Conservation (phyloP, 2,329 filamentous ascomycete species). For the Dryadomyces quercivorus region DNA sequence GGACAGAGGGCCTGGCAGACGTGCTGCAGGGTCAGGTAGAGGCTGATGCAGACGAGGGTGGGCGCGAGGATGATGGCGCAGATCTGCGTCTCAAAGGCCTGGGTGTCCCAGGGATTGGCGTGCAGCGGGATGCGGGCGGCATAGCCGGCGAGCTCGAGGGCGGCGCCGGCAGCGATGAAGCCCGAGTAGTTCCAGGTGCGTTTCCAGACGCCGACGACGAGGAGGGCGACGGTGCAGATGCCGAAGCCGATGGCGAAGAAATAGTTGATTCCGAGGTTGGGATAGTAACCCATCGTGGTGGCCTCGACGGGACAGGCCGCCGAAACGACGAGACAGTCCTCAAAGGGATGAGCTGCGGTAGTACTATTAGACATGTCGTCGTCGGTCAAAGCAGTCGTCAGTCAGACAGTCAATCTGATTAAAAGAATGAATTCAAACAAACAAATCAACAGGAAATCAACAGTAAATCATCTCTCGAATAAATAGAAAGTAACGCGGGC, state of each 20-base stretch:
- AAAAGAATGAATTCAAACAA: too few species aligned
- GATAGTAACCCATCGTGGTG: conserved; percentile 44
- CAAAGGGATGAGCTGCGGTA: conserved; percentile 12
- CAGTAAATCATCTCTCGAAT: too few species aligned
- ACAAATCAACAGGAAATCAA: too few species aligned
- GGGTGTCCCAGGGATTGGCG: conserved; percentile 39
- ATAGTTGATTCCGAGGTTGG: conserved; percentile 41
- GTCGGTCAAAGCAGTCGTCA: too few species aligned
- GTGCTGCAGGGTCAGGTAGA: conserved; percentile 55
- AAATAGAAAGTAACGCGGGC: too few species aligned
- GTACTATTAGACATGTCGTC: conserved; percentile 2
- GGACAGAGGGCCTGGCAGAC: conserved; percentile 36
- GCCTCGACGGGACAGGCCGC: conserved; percentile 34
- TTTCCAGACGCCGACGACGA: conserved; percentile 32
- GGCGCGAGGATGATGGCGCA: conserved; percentile 46
- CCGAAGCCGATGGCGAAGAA: conserved; percentile 41
- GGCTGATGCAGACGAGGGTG: conserved; percentile 47
- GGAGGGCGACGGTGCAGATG: conserved; percentile 26
- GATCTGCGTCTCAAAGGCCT: conserved; percentile 46
- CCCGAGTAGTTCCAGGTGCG: conserved; percentile 42
- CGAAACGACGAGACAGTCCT: conserved; percentile 26
- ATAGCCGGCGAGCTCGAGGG: conserved; percentile 43
- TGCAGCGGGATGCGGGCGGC: conserved; percentile 37
- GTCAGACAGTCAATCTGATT: too few species aligned
- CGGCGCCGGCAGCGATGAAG: conserved; percentile 34